Percentiles rank a stretch among this genome's conserved stretches.
Conservation (phyloP, 2,329 filamentous ascomycete genomes). For the Amauroascus niger region DNA sequence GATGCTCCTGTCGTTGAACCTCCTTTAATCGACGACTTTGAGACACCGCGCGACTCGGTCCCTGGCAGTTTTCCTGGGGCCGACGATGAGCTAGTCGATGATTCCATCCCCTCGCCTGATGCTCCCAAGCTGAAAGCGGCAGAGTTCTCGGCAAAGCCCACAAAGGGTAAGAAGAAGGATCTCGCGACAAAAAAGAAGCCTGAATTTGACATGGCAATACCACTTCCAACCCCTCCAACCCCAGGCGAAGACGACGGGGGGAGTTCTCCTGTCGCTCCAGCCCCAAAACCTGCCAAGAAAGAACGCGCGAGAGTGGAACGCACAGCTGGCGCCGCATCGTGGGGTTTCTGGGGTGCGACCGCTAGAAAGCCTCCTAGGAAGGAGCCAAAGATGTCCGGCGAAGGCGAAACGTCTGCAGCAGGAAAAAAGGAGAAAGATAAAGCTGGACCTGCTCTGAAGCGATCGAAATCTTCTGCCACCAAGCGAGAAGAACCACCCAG, state of each 20-base stretch:
- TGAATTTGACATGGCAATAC: constrained; percentile 13
- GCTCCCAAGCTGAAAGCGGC: constrained; percentile 31
- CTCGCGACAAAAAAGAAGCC: constrained; percentile 18
- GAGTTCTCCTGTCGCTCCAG: constrained; percentile 41
- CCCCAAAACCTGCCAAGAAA: constrained; percentile 55
- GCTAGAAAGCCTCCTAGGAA: constrained; percentile 43
- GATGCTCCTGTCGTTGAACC: constrained; percentile 14
- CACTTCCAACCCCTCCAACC: constrained; percentile 27
- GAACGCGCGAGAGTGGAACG: constrained; percentile 69
- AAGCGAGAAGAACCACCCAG: constrained; percentile 51
- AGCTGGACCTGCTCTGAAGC: constrained; percentile 37
- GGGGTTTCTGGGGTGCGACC: constrained; percentile 63
- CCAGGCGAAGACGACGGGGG: constrained; percentile 27
- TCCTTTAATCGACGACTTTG: constrained; percentile 26
- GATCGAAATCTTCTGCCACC: constrained; percentile 50
- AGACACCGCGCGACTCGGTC: constrained; percentile 31
- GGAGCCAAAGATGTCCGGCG: constrained; percentile 36
- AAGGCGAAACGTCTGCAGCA: constrained; percentile 21
- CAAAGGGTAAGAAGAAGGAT: constrained; percentile 3
- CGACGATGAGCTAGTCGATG: constrained; percentile 36
- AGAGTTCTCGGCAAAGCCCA: background rate
- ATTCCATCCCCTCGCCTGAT: constrained; percentile 40
- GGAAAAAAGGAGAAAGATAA: constrained; percentile 34
- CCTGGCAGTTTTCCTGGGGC: constrained; percentile 49
- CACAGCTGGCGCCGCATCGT: constrained; percentile 55